phyloP scores from a whole-genome alignment of 2,329 filamentous ascomycete species.

The Cladosporium sp. region DNA sequence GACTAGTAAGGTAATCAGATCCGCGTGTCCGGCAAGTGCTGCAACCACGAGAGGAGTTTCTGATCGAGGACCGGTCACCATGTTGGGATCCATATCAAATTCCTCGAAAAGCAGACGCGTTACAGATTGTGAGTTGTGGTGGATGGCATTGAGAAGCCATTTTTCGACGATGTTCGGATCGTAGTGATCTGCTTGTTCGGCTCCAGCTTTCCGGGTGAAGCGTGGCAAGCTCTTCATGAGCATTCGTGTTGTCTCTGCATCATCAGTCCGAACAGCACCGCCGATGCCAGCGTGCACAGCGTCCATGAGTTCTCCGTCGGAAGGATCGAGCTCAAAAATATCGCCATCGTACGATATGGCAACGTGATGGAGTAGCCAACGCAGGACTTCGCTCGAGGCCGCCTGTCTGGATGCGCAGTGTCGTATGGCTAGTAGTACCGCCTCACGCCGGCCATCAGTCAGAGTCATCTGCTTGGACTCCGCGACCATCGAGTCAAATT shows the following conservation, averaged over 20 bases:
- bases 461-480: neutral
- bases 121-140: neutral
- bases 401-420: neutral
- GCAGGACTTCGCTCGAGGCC: neutral
- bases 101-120: neutral
- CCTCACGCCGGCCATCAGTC: neutral
- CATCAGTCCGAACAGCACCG: neutral
- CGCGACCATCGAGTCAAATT: neutral
- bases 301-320: constrained; percentile 12
- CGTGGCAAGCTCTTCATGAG: neutral
- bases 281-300: neutral
- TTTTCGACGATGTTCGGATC: neutral
- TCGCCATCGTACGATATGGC: neutral
- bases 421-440: neutral
- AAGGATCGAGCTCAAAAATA: constrained; percentile 12
- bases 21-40: neutral
- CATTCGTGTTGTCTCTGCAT: neutral
- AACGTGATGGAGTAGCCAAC: constrained; percentile 1
- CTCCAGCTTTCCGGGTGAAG: neutral
- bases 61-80: neutral
- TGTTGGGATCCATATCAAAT: neutral
- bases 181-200: neutral
- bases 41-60: neutral
- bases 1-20: constrained; percentile 16
- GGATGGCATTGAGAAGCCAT: neutral